phyloP scores from a whole-genome alignment of 164 flowering plant genomes.

The Vitis cinerea region DNA sequence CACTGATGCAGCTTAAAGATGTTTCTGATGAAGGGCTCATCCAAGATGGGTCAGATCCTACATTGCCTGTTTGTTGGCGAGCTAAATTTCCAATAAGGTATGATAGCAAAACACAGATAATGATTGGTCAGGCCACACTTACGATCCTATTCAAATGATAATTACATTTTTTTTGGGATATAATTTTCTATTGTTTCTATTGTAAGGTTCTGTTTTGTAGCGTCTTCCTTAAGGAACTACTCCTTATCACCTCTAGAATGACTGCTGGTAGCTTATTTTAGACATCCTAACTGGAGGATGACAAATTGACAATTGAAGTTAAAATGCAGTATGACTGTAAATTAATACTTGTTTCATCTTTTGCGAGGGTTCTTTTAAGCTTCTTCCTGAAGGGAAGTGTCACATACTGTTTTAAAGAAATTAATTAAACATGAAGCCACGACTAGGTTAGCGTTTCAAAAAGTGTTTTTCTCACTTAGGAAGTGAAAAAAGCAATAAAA shows the following conservation, averaged over 20 bases:
- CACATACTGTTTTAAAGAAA: background rate
- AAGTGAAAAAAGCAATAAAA: background rate
- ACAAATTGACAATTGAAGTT: background rate
- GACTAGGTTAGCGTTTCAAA: background rate
- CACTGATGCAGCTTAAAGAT: slow-evolving; percentile 47
- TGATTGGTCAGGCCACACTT: background rate
- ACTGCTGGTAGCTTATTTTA: background rate
- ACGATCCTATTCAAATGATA: background rate
- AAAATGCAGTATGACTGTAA: no score
- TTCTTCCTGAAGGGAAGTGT: background rate
- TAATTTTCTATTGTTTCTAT: background rate
- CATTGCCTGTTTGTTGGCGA: slow-evolving; percentile 77
- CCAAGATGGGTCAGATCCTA: slow-evolving; percentile 50
- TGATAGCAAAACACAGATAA: background rate
- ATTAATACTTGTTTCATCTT: no score
- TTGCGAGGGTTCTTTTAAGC: no score
- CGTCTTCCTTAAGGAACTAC: background rate
- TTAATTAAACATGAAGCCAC: background rate
- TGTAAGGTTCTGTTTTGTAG: background rate
- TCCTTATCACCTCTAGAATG: background rate
- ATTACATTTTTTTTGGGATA: background rate
- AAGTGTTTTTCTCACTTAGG: background rate
- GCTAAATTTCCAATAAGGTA: slow-evolving; percentile 61
- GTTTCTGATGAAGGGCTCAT: slow-evolving; percentile 33
- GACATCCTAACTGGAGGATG: background rate